Conservation (phyloP, 2,329 filamentous ascomycete genomes). For the Ilyonectria destructans region DNA sequence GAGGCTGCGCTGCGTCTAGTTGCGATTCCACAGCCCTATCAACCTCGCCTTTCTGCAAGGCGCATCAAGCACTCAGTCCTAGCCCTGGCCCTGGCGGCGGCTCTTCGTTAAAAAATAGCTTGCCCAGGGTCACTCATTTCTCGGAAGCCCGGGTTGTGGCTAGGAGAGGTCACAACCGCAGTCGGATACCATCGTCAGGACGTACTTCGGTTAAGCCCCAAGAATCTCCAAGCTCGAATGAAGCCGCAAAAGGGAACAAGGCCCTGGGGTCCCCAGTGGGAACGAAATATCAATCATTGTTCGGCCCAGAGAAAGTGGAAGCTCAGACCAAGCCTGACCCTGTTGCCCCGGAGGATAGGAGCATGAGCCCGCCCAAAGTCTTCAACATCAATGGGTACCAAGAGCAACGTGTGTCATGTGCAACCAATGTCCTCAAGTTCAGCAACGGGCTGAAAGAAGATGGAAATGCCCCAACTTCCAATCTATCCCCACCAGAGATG, state of each 20-base stretch:
- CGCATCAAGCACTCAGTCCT: constrained; percentile 29
- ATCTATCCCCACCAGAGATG: background rate
- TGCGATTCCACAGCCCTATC: constrained; percentile 35
- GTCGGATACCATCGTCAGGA: constrained; percentile 22
- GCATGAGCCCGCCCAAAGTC: background rate
- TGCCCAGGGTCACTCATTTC: constrained; percentile 19
- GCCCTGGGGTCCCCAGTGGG: background rate
- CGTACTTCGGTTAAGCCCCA: constrained; percentile 22
- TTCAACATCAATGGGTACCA: background rate
- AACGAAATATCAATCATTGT: background rate
- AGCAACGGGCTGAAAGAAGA: background rate
- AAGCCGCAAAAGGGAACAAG: constrained; percentile 2
- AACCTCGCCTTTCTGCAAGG: constrained; percentile 36
- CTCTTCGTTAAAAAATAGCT: constrained; percentile 7
- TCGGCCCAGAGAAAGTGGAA: constrained; percentile 2
- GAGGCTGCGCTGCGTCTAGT: constrained; percentile 34
- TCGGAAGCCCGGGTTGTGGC: constrained; percentile 32
- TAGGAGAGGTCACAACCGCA: constrained; percentile 35
- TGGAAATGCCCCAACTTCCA: background rate
- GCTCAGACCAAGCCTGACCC: background rate
- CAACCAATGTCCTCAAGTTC: background rate
- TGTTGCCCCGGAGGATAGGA: background rate
- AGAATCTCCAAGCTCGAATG: constrained; percentile 18
- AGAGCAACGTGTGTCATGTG: background rate
- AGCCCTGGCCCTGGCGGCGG: background rate